These are phyloP conservation scores for Rickenella mellea DNA, from an alignment of 768 basidiomycete species.

Conservation along the genomic window DNA sequence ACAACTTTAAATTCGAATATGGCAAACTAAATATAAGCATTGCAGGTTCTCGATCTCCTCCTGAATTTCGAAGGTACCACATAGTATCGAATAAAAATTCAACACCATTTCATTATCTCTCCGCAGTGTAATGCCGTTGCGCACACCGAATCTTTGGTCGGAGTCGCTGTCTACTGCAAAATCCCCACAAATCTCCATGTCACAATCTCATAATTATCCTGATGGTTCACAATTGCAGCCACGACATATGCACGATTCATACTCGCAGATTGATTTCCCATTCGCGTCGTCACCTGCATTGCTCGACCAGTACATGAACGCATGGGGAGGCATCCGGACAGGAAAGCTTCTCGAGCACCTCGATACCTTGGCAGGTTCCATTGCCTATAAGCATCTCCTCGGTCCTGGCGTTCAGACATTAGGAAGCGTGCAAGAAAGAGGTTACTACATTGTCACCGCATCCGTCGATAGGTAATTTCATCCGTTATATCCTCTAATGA, in stretches of 20 bases:
- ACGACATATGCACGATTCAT: slow-evolving; percentile 63
- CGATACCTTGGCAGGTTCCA: slow-evolving; percentile 78
- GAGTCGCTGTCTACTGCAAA: slow-evolving; percentile 37
- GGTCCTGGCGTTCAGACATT: slow-evolving; percentile 50
- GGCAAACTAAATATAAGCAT: not conserved
- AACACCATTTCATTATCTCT: slow-evolving; percentile 5
- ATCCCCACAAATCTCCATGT: slow-evolving; percentile 8
- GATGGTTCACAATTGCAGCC: slow-evolving; percentile 24
- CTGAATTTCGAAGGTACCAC: slow-evolving; percentile 41
- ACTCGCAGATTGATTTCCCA: slow-evolving; percentile 54
- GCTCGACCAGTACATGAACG: slow-evolving; percentile 64
- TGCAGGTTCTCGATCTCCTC: slow-evolving; percentile 42
- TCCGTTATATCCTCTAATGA: not conserved
- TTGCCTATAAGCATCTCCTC: slow-evolving; percentile 76
- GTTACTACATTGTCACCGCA: slow-evolving; percentile 79
- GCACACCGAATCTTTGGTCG: slow-evolving; percentile 46
- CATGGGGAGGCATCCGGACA: slow-evolving; percentile 58
- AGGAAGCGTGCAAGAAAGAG: slow-evolving; percentile 47
- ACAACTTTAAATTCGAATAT: slow-evolving; percentile 3
- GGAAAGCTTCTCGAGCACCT: slow-evolving; percentile 75
- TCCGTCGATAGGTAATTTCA: slow-evolving; percentile 60
- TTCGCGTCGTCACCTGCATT: slow-evolving; percentile 50
- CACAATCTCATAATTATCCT: slow-evolving; percentile 6
- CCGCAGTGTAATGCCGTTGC: slow-evolving; percentile 45
- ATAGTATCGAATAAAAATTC: not conserved